These are phyloP conservation scores for Gloeopeniophorella convolvens DNA, from an alignment of 768 basidiomycete species.

Conservation along the genomic window DNA sequence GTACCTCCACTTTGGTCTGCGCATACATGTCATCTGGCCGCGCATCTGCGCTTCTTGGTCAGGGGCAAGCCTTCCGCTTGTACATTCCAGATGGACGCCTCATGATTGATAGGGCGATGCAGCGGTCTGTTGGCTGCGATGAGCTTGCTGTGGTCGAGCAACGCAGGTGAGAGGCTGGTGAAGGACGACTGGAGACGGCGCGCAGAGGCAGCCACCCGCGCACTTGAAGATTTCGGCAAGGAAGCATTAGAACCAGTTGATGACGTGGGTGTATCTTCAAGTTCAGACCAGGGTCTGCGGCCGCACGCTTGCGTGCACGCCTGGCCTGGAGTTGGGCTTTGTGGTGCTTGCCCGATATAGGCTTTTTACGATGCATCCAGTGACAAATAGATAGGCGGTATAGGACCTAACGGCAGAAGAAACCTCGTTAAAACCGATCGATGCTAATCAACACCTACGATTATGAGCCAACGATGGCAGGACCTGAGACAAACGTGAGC, in stretches of 20 bases:
- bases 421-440: no score
- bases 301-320: slow-evolving; percentile 81
- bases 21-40: slow-evolving; percentile 41
- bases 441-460: no score
- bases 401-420: no score
- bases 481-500: no score
- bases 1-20: slow-evolving; percentile 80
- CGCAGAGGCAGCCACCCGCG: slow-evolving; percentile 34
- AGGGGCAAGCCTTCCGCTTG: slow-evolving; percentile 7
- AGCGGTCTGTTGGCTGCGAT: slow-evolving; percentile 50
- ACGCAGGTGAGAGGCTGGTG: slow-evolving; percentile 49
- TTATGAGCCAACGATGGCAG: no score
- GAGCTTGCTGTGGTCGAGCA: slow-evolving; percentile 52
- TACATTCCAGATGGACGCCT: slow-evolving; percentile 29
- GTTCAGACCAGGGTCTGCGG: slow-evolving; percentile 37
- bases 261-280: no score
- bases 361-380: slow-evolving; percentile 35
- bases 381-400: no score
- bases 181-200: slow-evolving; percentile 66
- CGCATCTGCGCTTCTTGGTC: neutral
- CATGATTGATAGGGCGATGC: slow-evolving; percentile 46
- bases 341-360: slow-evolving; percentile 60
- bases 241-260: no score
- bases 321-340: slow-evolving; percentile 71
- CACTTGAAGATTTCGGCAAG: neutral